Percentiles rank a stretch among this genome's conserved stretches.
These are phyloP conservation scores for Vickermania ingenoplastis DNA, from an alignment of 208 protist genomes.

Conservation along the genomic window DNA sequence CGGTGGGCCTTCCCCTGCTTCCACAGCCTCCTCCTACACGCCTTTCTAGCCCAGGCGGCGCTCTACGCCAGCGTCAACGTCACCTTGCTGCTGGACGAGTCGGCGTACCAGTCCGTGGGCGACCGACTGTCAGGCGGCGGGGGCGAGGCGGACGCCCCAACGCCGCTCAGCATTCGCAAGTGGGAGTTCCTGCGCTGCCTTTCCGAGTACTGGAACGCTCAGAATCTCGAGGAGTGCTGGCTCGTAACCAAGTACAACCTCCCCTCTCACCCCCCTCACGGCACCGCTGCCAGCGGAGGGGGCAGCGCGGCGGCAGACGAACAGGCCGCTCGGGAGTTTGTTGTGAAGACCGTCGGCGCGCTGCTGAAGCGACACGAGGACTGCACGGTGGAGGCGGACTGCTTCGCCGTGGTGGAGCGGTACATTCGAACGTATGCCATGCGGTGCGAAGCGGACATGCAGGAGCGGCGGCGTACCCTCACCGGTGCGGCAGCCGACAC, in stretches of 20 bases:
- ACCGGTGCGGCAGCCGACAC: no score
- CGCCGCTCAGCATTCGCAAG: constrained; percentile 64
- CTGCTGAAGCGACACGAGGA: constrained; percentile 33
- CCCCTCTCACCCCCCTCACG: background rate
- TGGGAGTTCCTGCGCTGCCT: constrained; percentile 66
- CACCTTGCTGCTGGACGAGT: background rate
- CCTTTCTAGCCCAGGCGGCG: background rate
- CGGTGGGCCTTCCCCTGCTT: background rate
- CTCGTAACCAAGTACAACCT: constrained; percentile 8
- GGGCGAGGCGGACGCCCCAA: background rate
- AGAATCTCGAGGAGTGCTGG: constrained; percentile 50
- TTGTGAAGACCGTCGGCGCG: constrained; percentile 33
- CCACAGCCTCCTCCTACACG: background rate
- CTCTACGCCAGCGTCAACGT: background rate
- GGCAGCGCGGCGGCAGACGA: constrained; percentile 18
- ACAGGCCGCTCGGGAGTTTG: constrained; percentile 16
- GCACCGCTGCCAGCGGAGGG: background rate
- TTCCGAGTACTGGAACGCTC: constrained; percentile 77
- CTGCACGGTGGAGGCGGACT: constrained; percentile 50
- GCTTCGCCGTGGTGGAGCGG: constrained; percentile 53
- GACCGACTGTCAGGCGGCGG: background rate
- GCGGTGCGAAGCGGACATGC: background rate
- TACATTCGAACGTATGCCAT: constrained; percentile 64
- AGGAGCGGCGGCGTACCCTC: background rate
- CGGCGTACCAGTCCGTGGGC: background rate